Evolutionary conservation across 2,329 filamentous ascomycete species (phyloP).

Genomic region (Phyllosticta ampelicida): DNA sequence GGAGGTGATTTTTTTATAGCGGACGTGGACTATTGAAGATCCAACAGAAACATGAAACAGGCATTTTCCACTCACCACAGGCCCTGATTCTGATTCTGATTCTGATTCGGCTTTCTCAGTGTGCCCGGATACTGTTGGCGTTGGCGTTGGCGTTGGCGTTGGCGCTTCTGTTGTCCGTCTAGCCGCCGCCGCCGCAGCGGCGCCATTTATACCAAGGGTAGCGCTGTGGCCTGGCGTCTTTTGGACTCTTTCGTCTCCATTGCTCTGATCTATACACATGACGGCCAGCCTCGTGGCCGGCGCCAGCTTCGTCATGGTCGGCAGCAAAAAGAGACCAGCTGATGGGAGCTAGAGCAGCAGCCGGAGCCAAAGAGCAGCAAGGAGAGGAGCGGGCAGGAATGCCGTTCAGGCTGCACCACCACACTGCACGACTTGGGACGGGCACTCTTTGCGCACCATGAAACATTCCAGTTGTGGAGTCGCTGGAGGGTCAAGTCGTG

Average conservation of each 20-base stretch:
- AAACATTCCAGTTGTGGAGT: slow-evolving; percentile 10
- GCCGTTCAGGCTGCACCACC: neutral
- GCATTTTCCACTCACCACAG: slow-evolving; percentile 7
- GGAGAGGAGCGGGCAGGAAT: neutral
- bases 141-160: no score
- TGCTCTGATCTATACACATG: neutral
- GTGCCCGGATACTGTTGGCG: neutral
- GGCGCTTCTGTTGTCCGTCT: neutral
- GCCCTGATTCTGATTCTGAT: neutral
- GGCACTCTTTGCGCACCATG: neutral
- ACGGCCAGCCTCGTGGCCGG: neutral
- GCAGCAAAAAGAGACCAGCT: neutral
- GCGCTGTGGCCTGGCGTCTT: neutral
- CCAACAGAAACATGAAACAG: slow-evolving; percentile 8
- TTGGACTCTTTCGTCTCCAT: no score
- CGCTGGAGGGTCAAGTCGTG: neutral
- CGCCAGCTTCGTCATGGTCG: neutral
- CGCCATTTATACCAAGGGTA: neutral
- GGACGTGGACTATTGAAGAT: neutral
- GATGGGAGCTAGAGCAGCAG: neutral
- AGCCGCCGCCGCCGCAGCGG: neutral
- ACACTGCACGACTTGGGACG: neutral
- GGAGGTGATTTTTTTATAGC: slow-evolving; percentile 6
- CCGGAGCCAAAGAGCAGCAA: neutral
- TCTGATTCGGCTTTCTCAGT: neutral